phyloP scores from a whole-genome alignment of 805 yeast genomes.

The Ogataea thermomethanolica region DNA sequence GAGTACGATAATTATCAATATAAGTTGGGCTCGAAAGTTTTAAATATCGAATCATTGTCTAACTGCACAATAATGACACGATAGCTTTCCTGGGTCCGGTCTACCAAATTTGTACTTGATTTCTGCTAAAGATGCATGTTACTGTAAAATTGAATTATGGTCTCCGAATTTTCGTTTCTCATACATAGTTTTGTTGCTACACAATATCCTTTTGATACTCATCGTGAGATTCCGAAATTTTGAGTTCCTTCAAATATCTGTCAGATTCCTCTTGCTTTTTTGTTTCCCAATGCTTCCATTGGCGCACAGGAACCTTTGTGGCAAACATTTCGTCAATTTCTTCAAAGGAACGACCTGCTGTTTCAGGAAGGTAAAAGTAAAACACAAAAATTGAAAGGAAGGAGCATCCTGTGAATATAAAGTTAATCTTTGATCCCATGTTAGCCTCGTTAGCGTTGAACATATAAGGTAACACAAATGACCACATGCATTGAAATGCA shows the following conservation, averaged over 20 bases:
- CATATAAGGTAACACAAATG: slow-evolving; percentile 21
- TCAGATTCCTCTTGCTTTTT: neutral
- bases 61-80: too few species aligned
- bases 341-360: slow-evolving; percentile 37
- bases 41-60: too few species aligned
- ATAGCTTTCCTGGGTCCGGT: too few species aligned
- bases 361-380: slow-evolving; percentile 40
- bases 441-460: slow-evolving; percentile 20
- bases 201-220: neutral
- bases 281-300: slow-evolving; percentile 29
- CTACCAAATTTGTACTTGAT: too few species aligned
- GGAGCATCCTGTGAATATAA: slow-evolving; percentile 13
- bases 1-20: too few species aligned
- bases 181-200: neutral
- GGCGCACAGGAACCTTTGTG: slow-evolving; percentile 33
- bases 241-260: neutral
- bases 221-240: neutral
- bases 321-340: slow-evolving; percentile 38
- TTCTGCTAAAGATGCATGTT: too few species aligned
- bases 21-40: too few species aligned
- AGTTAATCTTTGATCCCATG: slow-evolving; percentile 25
- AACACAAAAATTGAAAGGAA: slow-evolving; percentile 4
- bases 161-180: neutral
- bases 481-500: slow-evolving; percentile 9
- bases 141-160: too few species aligned